Evolutionary conservation across 306 rosid species (phyloP), one percentile per base, ranked within the genome.

Genomic region (Fragaria iinumae): DNA sequence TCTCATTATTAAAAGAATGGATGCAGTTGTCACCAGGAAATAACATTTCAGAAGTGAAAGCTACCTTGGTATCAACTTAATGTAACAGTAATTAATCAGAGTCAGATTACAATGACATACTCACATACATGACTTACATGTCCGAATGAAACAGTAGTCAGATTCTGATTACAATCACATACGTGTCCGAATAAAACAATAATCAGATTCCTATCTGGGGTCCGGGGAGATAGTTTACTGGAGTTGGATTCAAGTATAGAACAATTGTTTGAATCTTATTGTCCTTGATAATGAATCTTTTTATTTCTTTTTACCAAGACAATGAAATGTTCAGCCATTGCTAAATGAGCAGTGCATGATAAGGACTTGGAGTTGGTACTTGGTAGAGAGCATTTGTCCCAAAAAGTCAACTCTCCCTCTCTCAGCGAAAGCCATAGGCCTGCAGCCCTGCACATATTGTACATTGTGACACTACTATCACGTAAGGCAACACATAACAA

Each of bases 11-110:
- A 67, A 67, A 67, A 67, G 32, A 67, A 67, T 49, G 12, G 0
- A 41, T 67, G 50, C 71, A 67, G 50, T 41, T 41, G 43, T 67
- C 50, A 67, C 48, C 29, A 18, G 41, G 71, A 38, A 49, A 67
- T 4, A 39, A 39, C n/a, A 38, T 41, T 39, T 39, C 32, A 67
- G 34, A 20, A 67, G 44, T n/a, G 49, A 67, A 67, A 67, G 45
- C 56, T 50, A 17, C 56, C 56, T 50, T 50, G n/a, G 49, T 66
- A 66, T 20, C 6, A 5, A 64, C 14, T 45, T 53, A 53, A 36
- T 67, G n/a, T 1, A 17, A 50, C 56, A 50, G 43, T 39, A 39
- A 39, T 39, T 39, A 5, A 39, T 39, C 43, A 6, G 8, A 39
- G 43, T 39, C 43, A 39, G 43, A 39, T 39, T 39, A 39, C 43